A percentile compares a stretch with the other conserved stretches of the same genome.
These are phyloP conservation scores for Yamadazyma kanchanaburiensis DNA, from an alignment of 1,139 yeast genomes.

Conservation along the genomic window DNA sequence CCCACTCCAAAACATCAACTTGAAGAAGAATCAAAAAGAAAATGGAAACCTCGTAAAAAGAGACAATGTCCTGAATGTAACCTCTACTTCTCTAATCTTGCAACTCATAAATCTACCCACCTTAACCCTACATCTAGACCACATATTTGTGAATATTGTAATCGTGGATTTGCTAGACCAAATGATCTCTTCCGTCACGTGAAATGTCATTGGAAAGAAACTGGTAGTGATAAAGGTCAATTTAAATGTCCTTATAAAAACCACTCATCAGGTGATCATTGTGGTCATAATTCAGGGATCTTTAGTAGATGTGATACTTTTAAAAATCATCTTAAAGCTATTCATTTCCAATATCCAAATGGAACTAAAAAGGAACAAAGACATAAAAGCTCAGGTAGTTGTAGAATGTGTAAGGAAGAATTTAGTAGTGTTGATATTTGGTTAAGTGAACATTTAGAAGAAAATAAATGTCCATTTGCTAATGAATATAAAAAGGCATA, in stretches of 20 bases:
- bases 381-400: slow-evolving; percentile 61
- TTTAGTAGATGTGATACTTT: slow-evolving; percentile 89
- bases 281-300: slow-evolving; percentile 80
- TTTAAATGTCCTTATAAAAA: slow-evolving; percentile 45
- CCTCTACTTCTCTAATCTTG: slow-evolving; percentile 71
- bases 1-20: not conserved
- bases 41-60: slow-evolving; percentile 62
- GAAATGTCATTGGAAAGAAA: slow-evolving; percentile 77
- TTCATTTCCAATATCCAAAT: slow-evolving; percentile 84
- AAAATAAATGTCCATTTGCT: slow-evolving; percentile 43
- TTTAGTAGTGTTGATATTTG: slow-evolving; percentile 76
- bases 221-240: slow-evolving; percentile 49
- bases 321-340: slow-evolving; percentile 85
- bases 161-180: slow-evolving; percentile 83
- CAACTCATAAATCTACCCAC: slow-evolving; percentile 85
- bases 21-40: slow-evolving; percentile 3
- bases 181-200: slow-evolving; percentile 83
- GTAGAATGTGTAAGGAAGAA: slow-evolving; percentile 68
- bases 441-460: slow-evolving; percentile 72
- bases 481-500: slow-evolving; percentile 17
- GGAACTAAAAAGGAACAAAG: slow-evolving; percentile 84
- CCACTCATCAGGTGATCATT: slow-evolving; percentile 27
- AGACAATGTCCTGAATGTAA: slow-evolving; percentile 84
- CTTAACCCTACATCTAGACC: slow-evolving; percentile 72
- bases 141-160: slow-evolving; percentile 72